phyloP scores from a whole-genome alignment of 768 basidiomycete species.

The Leccinum subgranulosum region DNA sequence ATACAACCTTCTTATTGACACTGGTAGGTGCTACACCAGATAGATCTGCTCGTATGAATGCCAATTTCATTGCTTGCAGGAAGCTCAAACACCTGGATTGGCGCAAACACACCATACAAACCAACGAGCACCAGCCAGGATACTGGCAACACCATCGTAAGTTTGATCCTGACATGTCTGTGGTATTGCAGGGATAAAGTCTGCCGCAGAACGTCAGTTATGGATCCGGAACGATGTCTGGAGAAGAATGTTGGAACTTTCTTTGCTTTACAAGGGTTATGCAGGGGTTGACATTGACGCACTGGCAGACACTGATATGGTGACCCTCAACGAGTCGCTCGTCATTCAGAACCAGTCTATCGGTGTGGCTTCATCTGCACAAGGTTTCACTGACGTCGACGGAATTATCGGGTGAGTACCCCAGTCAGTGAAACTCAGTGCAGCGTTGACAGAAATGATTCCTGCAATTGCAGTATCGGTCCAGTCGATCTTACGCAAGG shows the following conservation, averaged over 20 bases:
- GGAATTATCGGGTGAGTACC: conserved; percentile 48
- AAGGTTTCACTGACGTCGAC: conserved; percentile 46
- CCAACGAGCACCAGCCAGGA: conserved; percentile 44
- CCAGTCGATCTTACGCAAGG: conserved; percentile 46
- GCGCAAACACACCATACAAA: conserved; percentile 45
- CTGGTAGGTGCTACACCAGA: conserved; percentile 34
- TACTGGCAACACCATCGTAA: conserved; percentile 37
- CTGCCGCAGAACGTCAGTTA: conserved; percentile 45
- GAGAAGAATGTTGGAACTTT: conserved; percentile 44
- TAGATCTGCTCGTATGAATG: background rate
- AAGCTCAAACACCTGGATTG: conserved; percentile 56
- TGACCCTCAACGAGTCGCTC: conserved; percentile 39
- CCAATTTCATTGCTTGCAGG: conserved; percentile 19
- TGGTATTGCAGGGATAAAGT: background rate
- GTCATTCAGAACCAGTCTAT: conserved; percentile 47
- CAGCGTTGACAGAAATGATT: background rate
- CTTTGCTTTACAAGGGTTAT: background rate
- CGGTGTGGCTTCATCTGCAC: conserved; percentile 42
- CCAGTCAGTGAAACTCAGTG: background rate
- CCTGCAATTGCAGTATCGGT: conserved; percentile 39
- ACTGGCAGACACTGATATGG: conserved; percentile 42
- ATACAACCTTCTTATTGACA: conserved; percentile 57
- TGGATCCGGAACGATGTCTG: conserved; percentile 52
- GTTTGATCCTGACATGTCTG: conserved; percentile 7
- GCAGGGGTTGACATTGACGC: conserved; percentile 1